phyloP scores from a whole-genome alignment of 129 eudicot species.

The Escallonia herrerae region DNA sequence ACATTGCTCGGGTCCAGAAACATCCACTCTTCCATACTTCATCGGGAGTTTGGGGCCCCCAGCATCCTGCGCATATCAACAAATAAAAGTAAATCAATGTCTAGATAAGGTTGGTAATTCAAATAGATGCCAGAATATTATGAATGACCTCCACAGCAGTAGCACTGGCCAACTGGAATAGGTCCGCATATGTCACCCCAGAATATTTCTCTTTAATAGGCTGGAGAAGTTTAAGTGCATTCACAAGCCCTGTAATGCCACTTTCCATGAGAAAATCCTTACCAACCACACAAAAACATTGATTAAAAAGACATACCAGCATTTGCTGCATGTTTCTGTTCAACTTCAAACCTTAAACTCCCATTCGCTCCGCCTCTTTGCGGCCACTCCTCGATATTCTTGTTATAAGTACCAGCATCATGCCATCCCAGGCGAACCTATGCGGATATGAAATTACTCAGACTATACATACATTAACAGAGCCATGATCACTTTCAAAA shows the following conservation, averaged over 20 bases:
- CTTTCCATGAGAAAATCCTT: conserved; percentile 18
- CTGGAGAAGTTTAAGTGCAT: conserved; percentile 89
- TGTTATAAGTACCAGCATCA: conserved; percentile 96
- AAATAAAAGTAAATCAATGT: background rate
- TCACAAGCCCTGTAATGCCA: conserved; percentile 74
- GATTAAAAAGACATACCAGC: conserved; percentile 51
- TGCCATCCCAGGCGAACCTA: conserved; percentile 99
- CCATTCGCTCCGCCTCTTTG: conserved; percentile 98
- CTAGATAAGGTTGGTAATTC: background rate
- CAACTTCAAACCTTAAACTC: conserved; percentile 84
- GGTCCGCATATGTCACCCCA: conserved; percentile 76
- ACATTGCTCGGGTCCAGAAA: conserved; percentile 70
- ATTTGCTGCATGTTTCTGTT: conserved; percentile 90
- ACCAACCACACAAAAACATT: conserved; percentile 5
- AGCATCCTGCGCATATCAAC: conserved; percentile 60
- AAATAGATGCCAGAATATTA: background rate
- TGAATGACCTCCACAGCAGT: conserved; percentile 86
- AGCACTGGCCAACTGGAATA: conserved; percentile 97
- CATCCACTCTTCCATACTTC: conserved; percentile 98
- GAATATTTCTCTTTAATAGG: conserved; percentile 94
- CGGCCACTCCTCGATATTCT: conserved; percentile 93
- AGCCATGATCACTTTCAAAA: background rate
- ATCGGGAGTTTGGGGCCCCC: conserved; percentile 95
- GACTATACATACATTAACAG: background rate
- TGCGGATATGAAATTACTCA: conserved; percentile 7